Percentiles rank a stretch among this genome's conserved stretches.
Conservation (phyloP, 2,329 filamentous ascomycete species). For the Albophoma yamanashiensis region DNA sequence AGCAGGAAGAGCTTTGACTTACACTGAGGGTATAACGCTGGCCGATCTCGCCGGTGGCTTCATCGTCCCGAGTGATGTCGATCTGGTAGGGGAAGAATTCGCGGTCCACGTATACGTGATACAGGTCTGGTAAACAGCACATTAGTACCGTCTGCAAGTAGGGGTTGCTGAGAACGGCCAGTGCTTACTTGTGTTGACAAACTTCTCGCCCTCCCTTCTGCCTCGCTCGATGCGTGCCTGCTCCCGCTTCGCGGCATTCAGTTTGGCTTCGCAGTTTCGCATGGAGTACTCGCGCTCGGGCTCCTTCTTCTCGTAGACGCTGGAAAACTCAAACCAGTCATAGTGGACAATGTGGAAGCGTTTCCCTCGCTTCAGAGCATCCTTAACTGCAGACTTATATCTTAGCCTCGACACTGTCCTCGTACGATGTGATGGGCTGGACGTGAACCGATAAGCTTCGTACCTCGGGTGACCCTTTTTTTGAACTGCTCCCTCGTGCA, state of each 20-base stretch:
- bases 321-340: slow-evolving; percentile 44
- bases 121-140: slow-evolving; percentile 33
- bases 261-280: slow-evolving; percentile 15
- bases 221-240: slow-evolving; percentile 24
- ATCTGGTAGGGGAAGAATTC: slow-evolving; percentile 55
- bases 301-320: slow-evolving; percentile 17
- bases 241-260: slow-evolving; percentile 19
- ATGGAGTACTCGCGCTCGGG: slow-evolving; percentile 32
- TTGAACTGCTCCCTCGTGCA: slow-evolving; percentile 52
- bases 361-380: slow-evolving; percentile 23
- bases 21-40: slow-evolving; percentile 53
- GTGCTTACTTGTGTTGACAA: slow-evolving; percentile 38
- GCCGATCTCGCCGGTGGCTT: slow-evolving; percentile 30
- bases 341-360: slow-evolving; percentile 30
- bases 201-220: slow-evolving; percentile 27
- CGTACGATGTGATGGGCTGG: not conserved
- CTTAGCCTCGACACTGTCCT: not conserved
- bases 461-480: slow-evolving; percentile 26
- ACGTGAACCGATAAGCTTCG: not conserved
- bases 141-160: not conserved
- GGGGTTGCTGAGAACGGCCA: not conserved
- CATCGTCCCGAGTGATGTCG: slow-evolving; percentile 43
- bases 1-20: slow-evolving; percentile 14
- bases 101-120: slow-evolving; percentile 53
- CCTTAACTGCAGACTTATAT: slow-evolving; percentile 19